Base-by-base conservation (phyloP, 768 basidiomycete genomes). In the Leccinum incarnatum region DNA sequence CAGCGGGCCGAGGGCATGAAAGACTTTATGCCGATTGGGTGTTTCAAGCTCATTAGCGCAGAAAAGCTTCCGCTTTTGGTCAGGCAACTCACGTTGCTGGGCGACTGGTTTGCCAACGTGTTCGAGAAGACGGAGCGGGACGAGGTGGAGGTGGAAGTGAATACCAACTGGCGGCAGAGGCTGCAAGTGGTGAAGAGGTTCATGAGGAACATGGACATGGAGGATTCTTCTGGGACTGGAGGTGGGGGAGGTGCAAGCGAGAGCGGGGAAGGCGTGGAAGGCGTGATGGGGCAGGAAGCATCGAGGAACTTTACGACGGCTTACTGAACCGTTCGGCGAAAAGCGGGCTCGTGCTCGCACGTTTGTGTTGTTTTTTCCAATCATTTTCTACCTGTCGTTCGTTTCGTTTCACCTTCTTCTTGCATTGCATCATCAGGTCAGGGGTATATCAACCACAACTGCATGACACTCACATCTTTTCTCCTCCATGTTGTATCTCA, bases 41-140 rank as follows among this genome's bases (percentile, higher is more conserved):
- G 88, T 66, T 96, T 94, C 81, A 98, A 98, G 78, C 81, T 98
- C 57, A 91, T 98, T 53, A 95, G 93, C 1, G 90, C 93, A 8
- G 85, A 88, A 60, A 89, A 87, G 60, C 79, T 99, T 7, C 92
- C 97, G 5, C 75, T 89, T n/a, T 79, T 96, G 52, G 86, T 97
- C 32, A 83, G 96, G 49, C 94, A 97, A 67, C 82, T 98, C 50
- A 88, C 91, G 62, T 77, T 96, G 27, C 77, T 95, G 54, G 85
- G 91, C 2, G 93, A 96, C 75, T 91, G 95, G 84, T 94, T 96
- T 69, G 88, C 93, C 2, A 85, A 87, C 19, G 85, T 96, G 46
- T 97, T 89, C 67, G 79, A 85, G 55, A 78, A 83, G 58, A 95
- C 93, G 8, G 81, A 87, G 60, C 75, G 77, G 47, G 91, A 93